Evolutionary conservation across 1,139 yeast species (phyloP), one percentile per base, ranked within the genome.

Genomic region (Candida smagusa): DNA sequence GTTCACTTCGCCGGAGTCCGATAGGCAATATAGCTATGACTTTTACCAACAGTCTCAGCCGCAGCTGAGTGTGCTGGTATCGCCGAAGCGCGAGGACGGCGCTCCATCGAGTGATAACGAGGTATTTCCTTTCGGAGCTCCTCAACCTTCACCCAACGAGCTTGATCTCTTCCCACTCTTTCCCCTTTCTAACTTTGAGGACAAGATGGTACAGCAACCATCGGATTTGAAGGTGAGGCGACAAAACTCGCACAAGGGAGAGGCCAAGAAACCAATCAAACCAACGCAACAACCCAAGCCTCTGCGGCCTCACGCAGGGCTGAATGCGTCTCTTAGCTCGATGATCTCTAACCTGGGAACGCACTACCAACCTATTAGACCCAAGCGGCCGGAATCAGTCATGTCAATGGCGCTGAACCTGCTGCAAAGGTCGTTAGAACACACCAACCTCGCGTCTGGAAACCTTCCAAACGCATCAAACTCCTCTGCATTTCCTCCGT

Each of bases 371-470:
- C 58, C 56, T 21, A 52, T 50, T 37, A 57, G 68, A 33, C 68
- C 69, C 2, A 62, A 61, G 40, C 53, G 75, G 31, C 74, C 75
- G 0, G 72, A 68, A 44, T 65, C 73, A 43, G 74, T 66, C 8
- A 46, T 69, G 43, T 68, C 74, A 2, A 50, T 67, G 11, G 55
- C 71, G 7, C 66, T 72, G 0, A 68, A 63, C 40, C 65, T 71
- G 7, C 67, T 74, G 28, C 45, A 42, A 30, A 34, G 51, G n/a
- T 46, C 50, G 9, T 33, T 44, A 19, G 53, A 49, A 28, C 33
- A 34, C 43, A 45, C 36, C n/a, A 24, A 48, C 55, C 43, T 47
- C 32, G 40, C 41, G 6, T 46, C 39, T 38, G 60, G 51, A 7
- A 48, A 50, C 33, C 41, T 59, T 16, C 64, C 63, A 3, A 58